These are phyloP conservation scores for Cryptococcus jaspeensis DNA, from an alignment of 1,284 basidiomycete genomes.

Conservation along the genomic window DNA sequence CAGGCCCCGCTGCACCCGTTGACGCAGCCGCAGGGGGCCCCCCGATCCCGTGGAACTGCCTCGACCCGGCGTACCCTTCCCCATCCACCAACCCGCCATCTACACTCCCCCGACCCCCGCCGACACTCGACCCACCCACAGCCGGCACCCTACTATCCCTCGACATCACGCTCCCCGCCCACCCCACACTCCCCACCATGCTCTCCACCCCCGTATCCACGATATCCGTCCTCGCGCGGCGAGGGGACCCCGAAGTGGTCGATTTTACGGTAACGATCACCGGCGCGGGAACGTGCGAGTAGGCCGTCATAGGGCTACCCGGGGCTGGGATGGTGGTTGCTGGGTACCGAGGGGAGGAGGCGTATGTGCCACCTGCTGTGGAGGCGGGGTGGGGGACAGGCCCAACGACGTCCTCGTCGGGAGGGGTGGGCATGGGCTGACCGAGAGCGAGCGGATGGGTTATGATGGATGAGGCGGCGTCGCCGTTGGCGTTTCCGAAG, in stretches of 20 bases:
- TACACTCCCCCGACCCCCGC: too few species aligned
- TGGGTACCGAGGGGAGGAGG: constrained; percentile 7
- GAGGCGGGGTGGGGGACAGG: not conserved
- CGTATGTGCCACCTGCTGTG: not conserved
- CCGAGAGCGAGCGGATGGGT: constrained; percentile 4
- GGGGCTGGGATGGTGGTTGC: constrained; percentile 15
- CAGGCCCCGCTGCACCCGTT: too few species aligned
- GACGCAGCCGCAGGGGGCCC: too few species aligned
- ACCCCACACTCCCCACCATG: too few species aligned
- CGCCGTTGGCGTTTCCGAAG: not conserved
- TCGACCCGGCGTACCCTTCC: too few species aligned
- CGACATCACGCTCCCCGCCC: too few species aligned
- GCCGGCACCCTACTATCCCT: too few species aligned
- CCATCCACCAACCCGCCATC: too few species aligned
- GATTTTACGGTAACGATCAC: constrained; percentile 1
- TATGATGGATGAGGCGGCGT: constrained; percentile 1
- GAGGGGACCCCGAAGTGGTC: constrained; percentile 1
- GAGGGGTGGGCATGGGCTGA: constrained; percentile 7
- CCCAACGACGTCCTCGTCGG: not conserved
- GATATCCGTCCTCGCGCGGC: too few species aligned
- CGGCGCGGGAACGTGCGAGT: constrained; percentile 2
- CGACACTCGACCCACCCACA: too few species aligned
- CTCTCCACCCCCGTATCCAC: too few species aligned
- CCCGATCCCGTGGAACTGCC: too few species aligned
- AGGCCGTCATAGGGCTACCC: not conserved